A percentile compares a stretch with the other conserved stretches of the same genome.
Evolutionary conservation across 305 asterid genomes (phyloP).

Genomic region (Plantago lanceolata): DNA sequence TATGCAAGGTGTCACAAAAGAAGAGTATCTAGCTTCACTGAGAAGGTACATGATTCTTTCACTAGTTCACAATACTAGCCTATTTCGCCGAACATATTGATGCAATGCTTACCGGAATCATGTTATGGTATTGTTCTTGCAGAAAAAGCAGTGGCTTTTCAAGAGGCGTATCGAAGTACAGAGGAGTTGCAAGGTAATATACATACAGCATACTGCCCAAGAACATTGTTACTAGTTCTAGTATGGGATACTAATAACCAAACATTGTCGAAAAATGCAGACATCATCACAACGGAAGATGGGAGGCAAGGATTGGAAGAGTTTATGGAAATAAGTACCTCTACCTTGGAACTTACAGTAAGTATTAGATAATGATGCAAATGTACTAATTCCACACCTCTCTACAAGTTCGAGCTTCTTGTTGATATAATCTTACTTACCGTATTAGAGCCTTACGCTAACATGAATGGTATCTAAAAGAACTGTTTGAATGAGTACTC

Average conservation of each 20-base stretch:
- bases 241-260: conserved; percentile 9
- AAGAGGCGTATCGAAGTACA: conserved; percentile 81
- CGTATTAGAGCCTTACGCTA: too few relatives aligned
- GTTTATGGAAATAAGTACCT: conserved; percentile 85
- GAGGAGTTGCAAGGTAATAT: conserved; percentile 78
- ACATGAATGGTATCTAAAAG: too few relatives aligned
- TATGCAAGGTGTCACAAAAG: conserved; percentile 66
- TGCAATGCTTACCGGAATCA: not conserved
- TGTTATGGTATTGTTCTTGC: not conserved
- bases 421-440: too few relatives aligned
- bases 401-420: too few relatives aligned
- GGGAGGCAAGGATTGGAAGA: conserved; percentile 87
- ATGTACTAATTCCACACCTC: not conserved
- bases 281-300: conserved; percentile 79
- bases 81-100: not conserved
- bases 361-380: conserved; percentile 25
- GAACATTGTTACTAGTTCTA: not conserved
- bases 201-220: not conserved
- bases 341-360: conserved; percentile 80
- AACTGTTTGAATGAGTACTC: not conserved
- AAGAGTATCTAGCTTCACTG: conserved; percentile 80
- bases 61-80: not conserved
- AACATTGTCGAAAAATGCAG: conserved; percentile 31
- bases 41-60: conserved; percentile 43
- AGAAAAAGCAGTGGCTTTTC: conserved; percentile 79